Evolutionary conservation across 2,329 filamentous ascomycete genomes (phyloP), one percentile per base, ranked within the genome.

Genomic region (Lecanicillium sp.): DNA sequence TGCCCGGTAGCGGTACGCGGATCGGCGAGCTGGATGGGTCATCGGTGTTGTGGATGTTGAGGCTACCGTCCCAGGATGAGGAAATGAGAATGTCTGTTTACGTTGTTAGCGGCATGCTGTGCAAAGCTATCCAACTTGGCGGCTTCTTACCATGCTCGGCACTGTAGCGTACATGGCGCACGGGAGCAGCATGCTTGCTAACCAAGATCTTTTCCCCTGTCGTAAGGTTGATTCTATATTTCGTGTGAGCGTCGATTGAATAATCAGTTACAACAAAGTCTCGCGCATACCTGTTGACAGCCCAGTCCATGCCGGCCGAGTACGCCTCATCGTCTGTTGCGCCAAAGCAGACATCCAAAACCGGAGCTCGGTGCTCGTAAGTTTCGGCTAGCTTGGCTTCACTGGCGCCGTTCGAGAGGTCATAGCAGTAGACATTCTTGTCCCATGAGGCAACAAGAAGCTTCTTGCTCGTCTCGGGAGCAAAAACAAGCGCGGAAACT

Each of bases 371-470:
- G 59, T 92, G 84, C 59, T 88, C 81, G 54, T 83, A 87, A 47
- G 81, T 86, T 47, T 77, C 74, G 22, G 89, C 55, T 20, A 94
- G 69, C 31, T 51, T 57, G 17, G 55, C 48, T 39, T 74, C 75
- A 6, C 79, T 81, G 15, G 62, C 58, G 14, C 74, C 69, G 46
- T 74, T 71, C 14, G 69, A 65, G 43, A 83, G 74, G 56, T 94
- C 86, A 70, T 97, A 97, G 37, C 90, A 72, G 62, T 96, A 94
- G 40, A 94, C 79, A 58, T 87, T 79, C 62, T 81, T 87, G 64
- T 97, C 90, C 92, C 92, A 98, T 40, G 88, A 95, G 10, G 89
- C 84, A 51, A 90, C 89, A n/a, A 94, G 77, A 28, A 98, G 74
- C 50, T 81, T 83, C 39, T 72, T 78, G 3, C 81, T 74, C n/a